Conservation (phyloP, 345 rosid genomes). For the Citrus mangshanensis region DNA sequence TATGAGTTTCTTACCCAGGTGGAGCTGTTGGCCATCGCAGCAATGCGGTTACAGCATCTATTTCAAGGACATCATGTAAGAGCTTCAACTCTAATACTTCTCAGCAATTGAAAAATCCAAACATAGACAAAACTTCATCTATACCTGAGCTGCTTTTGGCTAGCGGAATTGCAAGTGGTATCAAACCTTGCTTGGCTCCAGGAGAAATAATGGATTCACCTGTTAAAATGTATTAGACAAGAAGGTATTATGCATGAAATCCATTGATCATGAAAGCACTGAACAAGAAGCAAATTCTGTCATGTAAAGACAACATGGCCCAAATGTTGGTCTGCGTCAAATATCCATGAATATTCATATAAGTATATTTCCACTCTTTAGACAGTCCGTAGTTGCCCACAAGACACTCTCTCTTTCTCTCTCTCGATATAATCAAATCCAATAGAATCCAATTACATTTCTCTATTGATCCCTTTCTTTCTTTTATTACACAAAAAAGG, state of each 20-base stretch:
- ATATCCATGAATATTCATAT: too few relatives aligned
- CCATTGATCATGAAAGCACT: neutral
- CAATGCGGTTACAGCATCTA: constrained; percentile 67
- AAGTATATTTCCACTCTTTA: neutral
- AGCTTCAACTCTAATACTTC: constrained; percentile 4
- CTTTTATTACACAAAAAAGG: neutral
- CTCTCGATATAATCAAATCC: neutral
- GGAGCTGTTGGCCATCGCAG: constrained; percentile 93
- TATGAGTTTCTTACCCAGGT: constrained; percentile 43
- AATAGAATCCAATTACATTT: neutral
- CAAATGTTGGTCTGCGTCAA: neutral
- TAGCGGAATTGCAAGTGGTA: constrained; percentile 73
- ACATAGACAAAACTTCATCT: neutral
- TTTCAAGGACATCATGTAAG: constrained; percentile 5
- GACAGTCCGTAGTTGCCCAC: neutral
- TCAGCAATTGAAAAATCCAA: neutral
- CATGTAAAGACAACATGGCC: neutral
- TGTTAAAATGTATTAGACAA: constrained; percentile 13
- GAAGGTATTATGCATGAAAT: neutral
- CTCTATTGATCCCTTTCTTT: neutral
- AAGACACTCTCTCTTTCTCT: neutral
- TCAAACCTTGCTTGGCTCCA: constrained; percentile 64
- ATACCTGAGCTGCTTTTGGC: constrained; percentile 56
- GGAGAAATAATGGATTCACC: constrained; percentile 76
- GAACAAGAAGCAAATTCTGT: neutral